A percentile compares a stretch with the other conserved stretches of the same genome.
phyloP scores from a whole-genome alignment of 2,329 filamentous ascomycete genomes.

The Claviceps pusilla region DNA sequence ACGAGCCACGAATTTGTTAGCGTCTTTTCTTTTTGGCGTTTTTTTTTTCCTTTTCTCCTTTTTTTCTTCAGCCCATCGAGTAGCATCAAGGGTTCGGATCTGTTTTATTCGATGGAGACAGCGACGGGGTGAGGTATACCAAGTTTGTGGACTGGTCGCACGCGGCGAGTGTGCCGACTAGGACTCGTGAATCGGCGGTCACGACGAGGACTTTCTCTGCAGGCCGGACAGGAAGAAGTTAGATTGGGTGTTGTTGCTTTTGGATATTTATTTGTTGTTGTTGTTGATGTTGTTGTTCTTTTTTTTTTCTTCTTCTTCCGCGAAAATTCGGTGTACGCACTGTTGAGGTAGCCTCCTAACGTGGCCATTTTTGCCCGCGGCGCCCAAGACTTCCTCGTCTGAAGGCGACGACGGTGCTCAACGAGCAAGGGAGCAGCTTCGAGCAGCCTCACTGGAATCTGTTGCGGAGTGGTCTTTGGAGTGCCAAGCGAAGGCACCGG shows the following conservation, averaged over 20 bases:
- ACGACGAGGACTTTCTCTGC: slow-evolving; percentile 83
- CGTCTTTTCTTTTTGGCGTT: neutral
- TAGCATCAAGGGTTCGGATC: neutral
- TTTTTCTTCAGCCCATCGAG: neutral
- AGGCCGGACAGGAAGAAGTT: neutral
- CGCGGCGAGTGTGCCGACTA: slow-evolving; percentile 68
- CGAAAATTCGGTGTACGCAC: slow-evolving; percentile 13
- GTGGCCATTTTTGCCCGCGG: slow-evolving; percentile 22
- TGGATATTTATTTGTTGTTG: neutral
- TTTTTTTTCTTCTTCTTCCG: neutral
- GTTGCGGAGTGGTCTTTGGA: neutral
- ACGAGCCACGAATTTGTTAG: neutral
- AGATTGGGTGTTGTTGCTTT: neutral
- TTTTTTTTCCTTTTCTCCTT: neutral
- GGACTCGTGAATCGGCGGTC: slow-evolving; percentile 79
- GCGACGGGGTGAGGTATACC: slow-evolving; percentile 22
- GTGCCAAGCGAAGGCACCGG: neutral
- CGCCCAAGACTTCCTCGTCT: neutral
- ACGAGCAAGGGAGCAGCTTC: neutral
- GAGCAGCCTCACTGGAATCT: neutral
- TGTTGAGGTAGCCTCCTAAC: slow-evolving; percentile 30
- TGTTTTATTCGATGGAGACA: neutral
- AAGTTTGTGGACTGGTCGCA: slow-evolving; percentile 90
- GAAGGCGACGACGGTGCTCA: neutral
- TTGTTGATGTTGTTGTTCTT: neutral